Conservation (phyloP, 495 filamentous ascomycete species). For the Aspergillus sclerotioniger region DNA sequence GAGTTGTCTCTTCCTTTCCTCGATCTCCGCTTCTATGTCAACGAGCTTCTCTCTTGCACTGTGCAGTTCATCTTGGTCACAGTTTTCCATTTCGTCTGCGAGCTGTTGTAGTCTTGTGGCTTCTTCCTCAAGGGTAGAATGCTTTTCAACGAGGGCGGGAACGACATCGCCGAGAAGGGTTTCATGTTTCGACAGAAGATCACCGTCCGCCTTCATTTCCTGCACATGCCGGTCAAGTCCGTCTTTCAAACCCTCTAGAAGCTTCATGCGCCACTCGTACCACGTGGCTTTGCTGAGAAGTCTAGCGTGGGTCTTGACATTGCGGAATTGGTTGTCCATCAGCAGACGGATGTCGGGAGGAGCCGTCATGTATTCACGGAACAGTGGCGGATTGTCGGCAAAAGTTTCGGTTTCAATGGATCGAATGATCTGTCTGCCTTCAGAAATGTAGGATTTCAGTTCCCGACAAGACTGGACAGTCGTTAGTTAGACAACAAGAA, state of each 20-base stretch:
- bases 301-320: constrained; percentile 88
- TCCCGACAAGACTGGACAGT: constrained; percentile 75
- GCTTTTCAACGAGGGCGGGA: constrained; percentile 58
- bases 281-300: constrained; percentile 89
- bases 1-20: constrained; percentile 62
- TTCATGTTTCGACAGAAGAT: constrained; percentile 64
- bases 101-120: constrained; percentile 63
- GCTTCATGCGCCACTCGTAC: constrained; percentile 96
- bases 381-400: constrained; percentile 84
- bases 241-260: constrained; percentile 78
- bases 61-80: constrained; percentile 74
- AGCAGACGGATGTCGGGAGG: constrained; percentile 75
- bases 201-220: constrained; percentile 74
- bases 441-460: constrained; percentile 89
- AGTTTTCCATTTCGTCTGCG: constrained; percentile 72
- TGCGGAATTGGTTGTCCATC: constrained; percentile 97
- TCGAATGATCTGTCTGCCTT: constrained; percentile 80
- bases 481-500: constrained; percentile 30
- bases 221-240: constrained; percentile 70
- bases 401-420: constrained; percentile 85
- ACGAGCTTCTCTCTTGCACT: constrained; percentile 62
- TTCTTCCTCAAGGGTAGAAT: constrained; percentile 61
- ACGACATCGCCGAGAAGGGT: constrained; percentile 60
- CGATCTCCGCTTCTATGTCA: constrained; percentile 63
- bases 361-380: constrained; percentile 88